These are phyloP conservation scores for Achlya hypogyna DNA, from an alignment of 352 stramenopile species.

Conservation along the genomic window DNA sequence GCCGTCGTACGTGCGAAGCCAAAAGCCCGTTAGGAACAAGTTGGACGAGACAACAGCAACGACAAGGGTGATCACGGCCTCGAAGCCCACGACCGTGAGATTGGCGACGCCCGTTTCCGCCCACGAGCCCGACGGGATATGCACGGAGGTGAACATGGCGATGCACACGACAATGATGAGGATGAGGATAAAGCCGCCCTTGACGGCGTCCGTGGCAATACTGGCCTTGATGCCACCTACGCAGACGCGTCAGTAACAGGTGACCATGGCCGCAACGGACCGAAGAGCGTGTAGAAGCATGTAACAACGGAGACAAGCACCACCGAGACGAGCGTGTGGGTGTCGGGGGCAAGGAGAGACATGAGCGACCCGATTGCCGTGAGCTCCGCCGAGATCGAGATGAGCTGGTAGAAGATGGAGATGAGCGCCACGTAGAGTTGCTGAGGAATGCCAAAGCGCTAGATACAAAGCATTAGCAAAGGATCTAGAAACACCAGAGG, in stretches of 20 bases:
- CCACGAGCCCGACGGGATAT: conserved; percentile 46
- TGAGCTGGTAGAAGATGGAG: conserved; percentile 75
- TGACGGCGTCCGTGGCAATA: conserved; percentile 65
- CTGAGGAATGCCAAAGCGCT: conserved; percentile 55
- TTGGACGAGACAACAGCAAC: conserved; percentile 57
- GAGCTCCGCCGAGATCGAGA: conserved; percentile 63
- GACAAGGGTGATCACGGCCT: conserved; percentile 58
- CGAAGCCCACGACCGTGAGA: conserved; percentile 53
- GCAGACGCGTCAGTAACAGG: not conserved
- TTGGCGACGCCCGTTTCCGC: conserved; percentile 39
- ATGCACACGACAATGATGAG: conserved; percentile 51
- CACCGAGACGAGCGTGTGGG: conserved; percentile 48
- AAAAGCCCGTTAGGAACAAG: conserved; percentile 74
- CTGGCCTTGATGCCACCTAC: conserved; percentile 47
- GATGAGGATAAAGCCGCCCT: conserved; percentile 49
- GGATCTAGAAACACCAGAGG: not conserved
- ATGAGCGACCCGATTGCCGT: conserved; percentile 51
- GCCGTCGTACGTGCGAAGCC: conserved; percentile 51
- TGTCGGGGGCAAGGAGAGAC: conserved; percentile 35
- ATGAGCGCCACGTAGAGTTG: conserved; percentile 58
- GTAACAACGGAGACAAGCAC: conserved; percentile 49
- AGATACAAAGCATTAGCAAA: not conserved
- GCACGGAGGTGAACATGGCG: conserved; percentile 47
- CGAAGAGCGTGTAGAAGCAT: conserved; percentile 66
- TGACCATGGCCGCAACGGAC: not conserved